Conservation (phyloP, 1,284 basidiomycete species). For the Ceratobasidium sp. region DNA sequence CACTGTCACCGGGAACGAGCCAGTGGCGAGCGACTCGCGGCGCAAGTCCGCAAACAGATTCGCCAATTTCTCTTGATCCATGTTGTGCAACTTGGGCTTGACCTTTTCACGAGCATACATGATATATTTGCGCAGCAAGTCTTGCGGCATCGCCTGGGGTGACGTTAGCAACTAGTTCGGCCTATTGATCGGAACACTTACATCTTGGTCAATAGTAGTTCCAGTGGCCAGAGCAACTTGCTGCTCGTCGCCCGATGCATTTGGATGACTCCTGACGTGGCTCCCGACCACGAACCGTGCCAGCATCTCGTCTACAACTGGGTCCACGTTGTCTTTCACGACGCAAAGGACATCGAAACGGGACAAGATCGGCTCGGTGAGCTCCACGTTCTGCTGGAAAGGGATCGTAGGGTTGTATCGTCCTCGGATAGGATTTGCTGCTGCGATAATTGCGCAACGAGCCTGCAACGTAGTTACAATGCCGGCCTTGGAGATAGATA, state of each 20-base stretch:
- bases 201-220: conserved; percentile 92
- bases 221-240: conserved; percentile 66
- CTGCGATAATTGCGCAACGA: conserved; percentile 96
- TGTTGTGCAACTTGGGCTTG: conserved; percentile 89
- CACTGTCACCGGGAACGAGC: conserved; percentile 97
- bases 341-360: conserved; percentile 99
- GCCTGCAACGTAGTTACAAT: conserved; percentile 98
- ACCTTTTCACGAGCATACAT: conserved; percentile 98
- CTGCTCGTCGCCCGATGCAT: conserved; percentile 86
- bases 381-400: conserved; percentile 98
- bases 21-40: conserved; percentile 94
- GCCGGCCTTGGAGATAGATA: conserved; percentile 98
- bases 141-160: conserved; percentile 92
- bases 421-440: conserved; percentile 96
- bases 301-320: conserved; percentile 95
- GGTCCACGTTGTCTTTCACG: conserved; percentile 97
- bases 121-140: conserved; percentile 97
- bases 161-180: neutral
- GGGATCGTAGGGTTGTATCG: conserved; percentile 98
- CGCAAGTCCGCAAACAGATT: conserved; percentile 97
- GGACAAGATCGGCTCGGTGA: conserved; percentile 99
- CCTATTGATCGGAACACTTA: conserved; percentile 58
- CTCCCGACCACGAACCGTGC: conserved; percentile 97
- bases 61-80: conserved; percentile 96
- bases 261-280: conserved; percentile 93